phyloP scores from a whole-genome alignment of 352 stramenopile genomes.

The Phytophthora sp. region DNA sequence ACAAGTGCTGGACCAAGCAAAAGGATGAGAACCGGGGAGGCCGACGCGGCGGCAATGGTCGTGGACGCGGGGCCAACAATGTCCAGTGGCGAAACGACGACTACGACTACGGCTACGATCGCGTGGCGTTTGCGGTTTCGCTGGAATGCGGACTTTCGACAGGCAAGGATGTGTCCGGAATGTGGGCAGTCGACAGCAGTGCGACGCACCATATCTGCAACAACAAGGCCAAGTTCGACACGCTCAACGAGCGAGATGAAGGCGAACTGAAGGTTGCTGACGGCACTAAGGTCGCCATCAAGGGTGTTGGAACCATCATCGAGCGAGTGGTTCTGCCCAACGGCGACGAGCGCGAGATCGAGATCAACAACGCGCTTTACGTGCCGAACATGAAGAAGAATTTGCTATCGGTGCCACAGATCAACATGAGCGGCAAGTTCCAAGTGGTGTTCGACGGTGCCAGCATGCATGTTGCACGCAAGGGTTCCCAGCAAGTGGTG shows the following conservation, averaged over 20 bases:
- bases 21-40: slow-evolving; percentile 15
- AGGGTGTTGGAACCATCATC: neutral
- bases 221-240: neutral
- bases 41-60: too few relatives aligned
- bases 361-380: too few relatives aligned
- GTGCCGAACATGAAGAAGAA: too few relatives aligned
- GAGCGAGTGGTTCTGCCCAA: neutral
- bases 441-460: too few relatives aligned
- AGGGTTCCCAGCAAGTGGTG: too few relatives aligned
- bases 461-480: too few relatives aligned
- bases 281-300: neutral
- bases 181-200: neutral
- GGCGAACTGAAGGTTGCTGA: neutral
- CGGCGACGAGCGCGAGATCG: neutral
- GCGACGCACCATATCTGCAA: neutral
- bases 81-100: slow-evolving; percentile 1
- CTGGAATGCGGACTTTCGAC: slow-evolving; percentile 9
- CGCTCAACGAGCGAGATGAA: neutral
- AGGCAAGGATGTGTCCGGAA: neutral
- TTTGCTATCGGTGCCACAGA: too few relatives aligned
- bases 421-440: too few relatives aligned
- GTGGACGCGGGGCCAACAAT: slow-evolving; percentile 22
- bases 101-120: slow-evolving; percentile 2
- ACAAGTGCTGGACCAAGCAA: slow-evolving; percentile 28
- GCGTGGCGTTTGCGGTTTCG: slow-evolving; percentile 20